Evolutionary conservation across 164 flowering plant genomes (phyloP).

Genomic region (Liquidambar formosana): DNA sequence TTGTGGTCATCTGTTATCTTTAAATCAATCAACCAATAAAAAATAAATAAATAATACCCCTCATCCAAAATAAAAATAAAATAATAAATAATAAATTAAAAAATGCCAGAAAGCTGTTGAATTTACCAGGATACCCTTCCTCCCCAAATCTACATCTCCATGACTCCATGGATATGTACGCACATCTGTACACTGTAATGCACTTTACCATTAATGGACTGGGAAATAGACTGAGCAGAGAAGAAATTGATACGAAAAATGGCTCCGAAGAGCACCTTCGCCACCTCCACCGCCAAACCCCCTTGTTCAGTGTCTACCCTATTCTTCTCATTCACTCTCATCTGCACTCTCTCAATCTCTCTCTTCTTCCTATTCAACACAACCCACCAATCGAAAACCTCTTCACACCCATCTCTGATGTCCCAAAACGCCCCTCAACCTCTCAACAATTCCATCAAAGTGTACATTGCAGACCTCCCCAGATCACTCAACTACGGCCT

Average conservation of each 20-base stretch:
- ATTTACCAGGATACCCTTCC: too few relatives aligned
- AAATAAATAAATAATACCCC: too few relatives aligned
- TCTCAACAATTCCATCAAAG: constrained; percentile 45
- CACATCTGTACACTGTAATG: too few relatives aligned
- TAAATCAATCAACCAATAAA: too few relatives aligned
- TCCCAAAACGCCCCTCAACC: constrained; percentile 10
- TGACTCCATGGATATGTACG: too few relatives aligned
- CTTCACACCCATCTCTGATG: constrained; percentile 6
- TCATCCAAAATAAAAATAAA: too few relatives aligned
- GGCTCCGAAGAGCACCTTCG: constrained; percentile 10
- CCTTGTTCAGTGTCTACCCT: constrained; percentile 23
- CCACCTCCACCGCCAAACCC: neutral
- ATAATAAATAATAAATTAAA: too few relatives aligned
- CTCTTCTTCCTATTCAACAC: constrained; percentile 23
- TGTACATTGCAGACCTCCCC: constrained; percentile 72
- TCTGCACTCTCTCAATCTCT: constrained; percentile 39
- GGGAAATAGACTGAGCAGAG: too few relatives aligned
- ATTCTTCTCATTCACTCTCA: constrained; percentile 29
- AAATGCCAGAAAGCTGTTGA: too few relatives aligned
- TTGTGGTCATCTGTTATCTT: too few relatives aligned
- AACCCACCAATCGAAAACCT: constrained; percentile 10
- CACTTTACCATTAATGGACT: too few relatives aligned
- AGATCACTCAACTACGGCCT: constrained; percentile 87
- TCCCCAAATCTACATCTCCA: too few relatives aligned
- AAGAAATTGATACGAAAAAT: constrained; percentile 2